A percentile compares a stretch with the other conserved stretches of the same genome.
Conservation (phyloP, 257 asterid species). For the Fraxinus americana region DNA sequence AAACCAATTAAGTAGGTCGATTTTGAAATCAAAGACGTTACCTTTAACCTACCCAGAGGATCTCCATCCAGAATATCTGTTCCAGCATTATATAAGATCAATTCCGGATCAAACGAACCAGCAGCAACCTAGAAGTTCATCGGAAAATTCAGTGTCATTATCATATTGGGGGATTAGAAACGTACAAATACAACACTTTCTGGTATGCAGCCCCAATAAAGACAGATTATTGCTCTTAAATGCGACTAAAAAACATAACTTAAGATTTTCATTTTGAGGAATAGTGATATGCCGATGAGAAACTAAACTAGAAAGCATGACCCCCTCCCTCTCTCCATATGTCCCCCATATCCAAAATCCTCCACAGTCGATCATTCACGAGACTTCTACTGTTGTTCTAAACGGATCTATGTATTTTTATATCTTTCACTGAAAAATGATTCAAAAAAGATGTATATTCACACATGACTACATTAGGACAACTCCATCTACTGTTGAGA, state of each 20-base stretch:
- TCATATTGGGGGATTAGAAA: constrained; percentile 16
- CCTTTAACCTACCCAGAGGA: constrained; percentile 89
- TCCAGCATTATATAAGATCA: constrained; percentile 91
- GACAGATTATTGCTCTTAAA: background rate
- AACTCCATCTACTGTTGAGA: background rate
- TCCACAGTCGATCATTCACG: background rate
- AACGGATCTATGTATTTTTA: background rate
- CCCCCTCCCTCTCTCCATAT: background rate
- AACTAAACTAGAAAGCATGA: background rate
- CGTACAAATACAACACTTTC: background rate
- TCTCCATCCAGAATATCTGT: constrained; percentile 95
- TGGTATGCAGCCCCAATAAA: background rate
- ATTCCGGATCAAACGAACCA: constrained; percentile 63
- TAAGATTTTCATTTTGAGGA: background rate
- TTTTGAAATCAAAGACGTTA: constrained; percentile 31
- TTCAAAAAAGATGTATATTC: background rate
- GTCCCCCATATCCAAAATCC: background rate
- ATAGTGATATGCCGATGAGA: background rate
- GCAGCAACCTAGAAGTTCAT: constrained; percentile 64
- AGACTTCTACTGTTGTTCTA: background rate
- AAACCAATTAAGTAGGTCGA: background rate
- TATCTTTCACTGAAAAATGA: background rate
- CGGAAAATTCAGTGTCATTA: constrained; percentile 17
- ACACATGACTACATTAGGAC: background rate
- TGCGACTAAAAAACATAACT: background rate